phyloP scores from a whole-genome alignment of 305 asterid genomes.

The Rubia tinctorum region DNA sequence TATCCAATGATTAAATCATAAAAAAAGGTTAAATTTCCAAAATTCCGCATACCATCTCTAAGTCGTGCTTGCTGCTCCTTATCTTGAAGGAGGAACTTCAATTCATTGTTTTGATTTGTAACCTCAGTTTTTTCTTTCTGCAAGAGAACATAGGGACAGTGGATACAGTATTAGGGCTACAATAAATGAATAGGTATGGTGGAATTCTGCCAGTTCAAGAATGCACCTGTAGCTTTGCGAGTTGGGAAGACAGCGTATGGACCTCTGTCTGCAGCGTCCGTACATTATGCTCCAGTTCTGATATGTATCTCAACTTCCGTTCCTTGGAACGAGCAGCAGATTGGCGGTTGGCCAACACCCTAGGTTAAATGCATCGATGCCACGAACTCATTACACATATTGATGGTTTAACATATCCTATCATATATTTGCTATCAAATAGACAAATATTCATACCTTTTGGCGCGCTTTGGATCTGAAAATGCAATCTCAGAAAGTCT shows the following conservation, averaged over 20 bases:
- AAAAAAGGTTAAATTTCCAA: too few species aligned
- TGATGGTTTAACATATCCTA: too few species aligned
- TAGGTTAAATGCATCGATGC: constrained; percentile 21
- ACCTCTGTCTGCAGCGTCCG: constrained; percentile 81
- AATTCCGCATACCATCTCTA: constrained; percentile 59
- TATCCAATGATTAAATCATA: background rate
- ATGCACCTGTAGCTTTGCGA: constrained; percentile 65
- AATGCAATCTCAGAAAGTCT: constrained; percentile 75
- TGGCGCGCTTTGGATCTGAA: constrained; percentile 83
- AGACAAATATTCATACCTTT: constrained; percentile 42
- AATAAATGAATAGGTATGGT: constrained; percentile 9
- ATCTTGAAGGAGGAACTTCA: constrained; percentile 82
- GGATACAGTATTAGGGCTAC: background rate
- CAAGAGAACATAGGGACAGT: constrained; percentile 18
- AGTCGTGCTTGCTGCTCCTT: constrained; percentile 84
- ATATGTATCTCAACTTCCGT: constrained; percentile 77
- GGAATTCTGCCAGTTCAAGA: constrained; percentile 6
- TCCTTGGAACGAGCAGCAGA: constrained; percentile 99
- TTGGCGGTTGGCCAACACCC: constrained; percentile 91
- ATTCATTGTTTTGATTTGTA: constrained; percentile 69
- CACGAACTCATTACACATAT: background rate
- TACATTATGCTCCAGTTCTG: constrained; percentile 92
- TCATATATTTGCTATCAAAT: background rate
- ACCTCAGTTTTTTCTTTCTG: constrained; percentile 70
- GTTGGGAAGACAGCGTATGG: constrained; percentile 67